Evolutionary conservation across 176 grass and related monocot genomes (phyloP).

Genomic region (Bonia amplexicaulis): DNA sequence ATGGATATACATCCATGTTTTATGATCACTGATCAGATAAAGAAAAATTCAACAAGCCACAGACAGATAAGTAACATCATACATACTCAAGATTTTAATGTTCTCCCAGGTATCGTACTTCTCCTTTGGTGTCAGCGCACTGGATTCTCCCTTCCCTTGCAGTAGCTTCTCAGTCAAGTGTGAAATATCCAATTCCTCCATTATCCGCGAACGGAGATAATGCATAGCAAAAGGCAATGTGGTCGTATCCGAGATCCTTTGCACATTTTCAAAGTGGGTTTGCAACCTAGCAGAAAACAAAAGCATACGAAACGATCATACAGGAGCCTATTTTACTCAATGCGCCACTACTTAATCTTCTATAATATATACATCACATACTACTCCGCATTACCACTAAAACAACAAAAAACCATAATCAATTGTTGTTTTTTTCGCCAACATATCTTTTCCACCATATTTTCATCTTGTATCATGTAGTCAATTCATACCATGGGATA

Average conservation of each 20-base stretch:
- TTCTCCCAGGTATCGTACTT: constrained; percentile 81
- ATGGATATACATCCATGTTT: background rate
- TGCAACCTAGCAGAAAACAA: constrained; percentile 48
- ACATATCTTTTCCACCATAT: background rate
- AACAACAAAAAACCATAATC: background rate
- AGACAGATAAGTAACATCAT: constrained; percentile 17
- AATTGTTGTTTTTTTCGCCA: background rate
- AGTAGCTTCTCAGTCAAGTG: constrained; percentile 68
- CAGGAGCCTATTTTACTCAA: background rate
- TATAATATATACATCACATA: background rate
- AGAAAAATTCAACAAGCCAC: background rate
- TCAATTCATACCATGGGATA: background rate
- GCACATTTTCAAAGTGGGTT: constrained; percentile 80
- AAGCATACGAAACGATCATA: background rate
- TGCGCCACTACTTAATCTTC: background rate
- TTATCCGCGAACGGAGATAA: constrained; percentile 62
- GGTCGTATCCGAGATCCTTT: constrained; percentile 76
- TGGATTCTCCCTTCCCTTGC: constrained; percentile 71
- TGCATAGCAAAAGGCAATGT: constrained; percentile 85
- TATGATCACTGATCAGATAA: background rate
- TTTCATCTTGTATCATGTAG: background rate
- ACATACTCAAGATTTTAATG: constrained; percentile 92
- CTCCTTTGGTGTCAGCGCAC: constrained; percentile 46
- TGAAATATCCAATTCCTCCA: constrained; percentile 66
- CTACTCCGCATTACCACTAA: background rate